Percentiles rank a stretch among this genome's conserved stretches.
Evolutionary conservation across 1,139 yeast genomes (phyloP).

Genomic region (Candida sanyaensis): DNA sequence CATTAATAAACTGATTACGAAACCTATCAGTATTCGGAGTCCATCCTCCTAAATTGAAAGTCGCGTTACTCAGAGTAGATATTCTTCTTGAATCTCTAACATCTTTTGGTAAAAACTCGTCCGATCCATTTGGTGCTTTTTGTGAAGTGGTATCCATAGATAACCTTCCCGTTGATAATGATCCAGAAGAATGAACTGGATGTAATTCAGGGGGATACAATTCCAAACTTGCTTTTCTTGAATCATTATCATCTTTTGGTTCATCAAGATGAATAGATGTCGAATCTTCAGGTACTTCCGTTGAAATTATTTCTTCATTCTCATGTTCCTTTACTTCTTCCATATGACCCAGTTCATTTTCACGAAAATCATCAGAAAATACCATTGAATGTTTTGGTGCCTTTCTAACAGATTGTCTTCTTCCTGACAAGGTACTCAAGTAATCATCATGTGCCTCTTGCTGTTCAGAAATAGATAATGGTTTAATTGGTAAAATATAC

Average conservation of each 20-base stretch:
- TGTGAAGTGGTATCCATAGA: constrained; percentile 21
- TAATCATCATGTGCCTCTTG: constrained; percentile 30
- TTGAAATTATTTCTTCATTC: constrained; percentile 3
- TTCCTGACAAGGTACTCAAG: constrained; percentile 28
- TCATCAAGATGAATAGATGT: constrained; percentile 9
- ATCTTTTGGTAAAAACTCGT: constrained; percentile 7
- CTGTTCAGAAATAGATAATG: constrained; percentile 18
- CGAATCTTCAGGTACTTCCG: constrained; percentile 13
- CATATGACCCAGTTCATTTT: constrained; percentile 18
- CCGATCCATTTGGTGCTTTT: constrained; percentile 2
- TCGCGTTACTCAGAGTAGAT: constrained; percentile 39
- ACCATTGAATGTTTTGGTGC: constrained; percentile 25
- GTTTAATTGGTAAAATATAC: constrained; percentile 26
- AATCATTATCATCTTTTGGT: constrained; percentile 3
- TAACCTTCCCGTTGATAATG: constrained; percentile 40
- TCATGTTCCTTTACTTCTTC: constrained; percentile 8
- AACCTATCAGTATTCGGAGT: constrained; percentile 51
- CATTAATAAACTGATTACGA: constrained; percentile 53
- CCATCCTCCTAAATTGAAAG: constrained; percentile 55
- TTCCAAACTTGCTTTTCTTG: constrained; percentile 2
- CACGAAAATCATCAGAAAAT: constrained; percentile 10
- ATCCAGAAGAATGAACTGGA: constrained; percentile 36
- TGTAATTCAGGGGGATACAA: constrained; percentile 19
- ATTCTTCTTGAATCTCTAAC: constrained; percentile 25
- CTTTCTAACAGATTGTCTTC: constrained; percentile 36